Evolutionary conservation across 352 stramenopile genomes (phyloP), one percentile per base, ranked within the genome.

Genomic region (Globisporangium emineosum): DNA sequence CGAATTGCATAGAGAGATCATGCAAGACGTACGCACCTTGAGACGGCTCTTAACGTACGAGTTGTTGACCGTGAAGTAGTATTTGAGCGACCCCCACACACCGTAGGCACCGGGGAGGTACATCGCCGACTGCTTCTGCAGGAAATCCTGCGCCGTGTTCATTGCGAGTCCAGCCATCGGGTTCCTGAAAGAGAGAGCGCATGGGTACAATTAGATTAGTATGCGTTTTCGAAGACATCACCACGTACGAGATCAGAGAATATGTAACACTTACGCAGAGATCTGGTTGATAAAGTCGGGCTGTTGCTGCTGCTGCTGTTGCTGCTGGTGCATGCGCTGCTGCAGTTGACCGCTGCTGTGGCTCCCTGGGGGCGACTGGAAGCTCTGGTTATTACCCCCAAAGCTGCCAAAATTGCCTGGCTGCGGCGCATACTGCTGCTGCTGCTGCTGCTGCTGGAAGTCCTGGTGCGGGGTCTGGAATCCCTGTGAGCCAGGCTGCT

Each of bases 51-150:
- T 88, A 32, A 97, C 88, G 66, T 96, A 97, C 66, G 76, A 89
- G 74, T 96, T 97, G 73, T 94, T 92, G 60, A 96, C 88, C 53
- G 81, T 93, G 62, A 96, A 96, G 54, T 95, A 96, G 68, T 94
- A 94, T 73, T 96, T 96, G 58, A 93, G 72, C 51, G 74, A 92
- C 10, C 84, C 85, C 77, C 87, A 90, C 35, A 92, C 64, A 9
- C 83, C 85, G 56, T 93, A 90, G 10, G 87, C 87, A 10, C 85
- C 84, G 0, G 87, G 87, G 15, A 95, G 69, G 49, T 93, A 95
- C 57, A 90, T 80, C 60, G 86, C 76, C 55, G 84, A 91, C 57
- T 95, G 85, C 50, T 95, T 91, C 55, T 86, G 73, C 58, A 95
- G 66, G 56, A 93, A 91, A 66, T 92, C 81, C 63, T 90, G 80